Conservation (phyloP, 2,329 filamentous ascomycete genomes). For the Penicillium sp. region DNA sequence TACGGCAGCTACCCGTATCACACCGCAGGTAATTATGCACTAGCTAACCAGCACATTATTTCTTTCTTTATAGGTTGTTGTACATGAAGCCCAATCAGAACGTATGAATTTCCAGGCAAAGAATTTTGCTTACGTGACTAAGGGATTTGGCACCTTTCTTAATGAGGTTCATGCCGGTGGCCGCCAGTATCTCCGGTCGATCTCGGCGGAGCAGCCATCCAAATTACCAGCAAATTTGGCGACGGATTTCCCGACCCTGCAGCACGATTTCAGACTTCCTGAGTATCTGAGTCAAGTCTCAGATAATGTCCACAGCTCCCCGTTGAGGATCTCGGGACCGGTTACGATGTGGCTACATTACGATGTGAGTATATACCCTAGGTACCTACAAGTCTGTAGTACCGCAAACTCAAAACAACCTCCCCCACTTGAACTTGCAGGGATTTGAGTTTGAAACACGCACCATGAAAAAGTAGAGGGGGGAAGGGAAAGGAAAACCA, state of each 20-base stretch:
- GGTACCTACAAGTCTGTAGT: background rate
- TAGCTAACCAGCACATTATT: background rate
- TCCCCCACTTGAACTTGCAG: background rate
- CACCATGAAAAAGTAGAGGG: background rate
- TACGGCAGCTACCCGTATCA: slow-evolving; percentile 37
- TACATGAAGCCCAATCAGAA: slow-evolving; percentile 67
- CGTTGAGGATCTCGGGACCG: slow-evolving; percentile 74
- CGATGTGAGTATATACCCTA: slow-evolving; percentile 54
- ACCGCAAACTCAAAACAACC: no score
- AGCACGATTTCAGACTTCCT: slow-evolving; percentile 70
- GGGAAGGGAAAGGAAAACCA: background rate
- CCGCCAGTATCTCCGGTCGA: slow-evolving; percentile 73
- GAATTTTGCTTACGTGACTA: slow-evolving; percentile 76
- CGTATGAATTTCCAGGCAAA: slow-evolving; percentile 80
- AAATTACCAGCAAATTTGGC: slow-evolving; percentile 68
- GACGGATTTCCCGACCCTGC: slow-evolving; percentile 69
- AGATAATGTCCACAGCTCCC: slow-evolving; percentile 72
- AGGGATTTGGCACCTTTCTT: slow-evolving; percentile 67
- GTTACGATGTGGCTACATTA: slow-evolving; percentile 91
- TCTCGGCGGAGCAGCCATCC: slow-evolving; percentile 68
- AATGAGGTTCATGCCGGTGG: slow-evolving; percentile 59
- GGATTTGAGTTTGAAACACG: background rate
- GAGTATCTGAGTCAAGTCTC: slow-evolving; percentile 57
- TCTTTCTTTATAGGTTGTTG: slow-evolving; percentile 57
- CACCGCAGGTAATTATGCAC: slow-evolving; percentile 10